A percentile compares a stretch with the other conserved stretches of the same genome.
These are phyloP conservation scores for Houttuynia cordata DNA, from an alignment of 164 flowering plant species.

Conservation along the genomic window DNA sequence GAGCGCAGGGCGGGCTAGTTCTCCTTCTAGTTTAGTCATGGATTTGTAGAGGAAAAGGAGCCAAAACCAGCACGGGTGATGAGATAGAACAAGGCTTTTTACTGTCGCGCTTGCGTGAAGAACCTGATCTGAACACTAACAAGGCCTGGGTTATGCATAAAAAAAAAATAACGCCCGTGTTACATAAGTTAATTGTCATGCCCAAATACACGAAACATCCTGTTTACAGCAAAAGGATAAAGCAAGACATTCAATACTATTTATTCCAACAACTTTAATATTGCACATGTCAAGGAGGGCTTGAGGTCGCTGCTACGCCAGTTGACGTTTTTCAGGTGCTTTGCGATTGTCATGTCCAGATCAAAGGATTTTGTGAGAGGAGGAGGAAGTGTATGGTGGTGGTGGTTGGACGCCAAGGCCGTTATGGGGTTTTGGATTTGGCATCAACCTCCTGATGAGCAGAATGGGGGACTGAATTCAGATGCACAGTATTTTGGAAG, in stretches of 20 bases:
- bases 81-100: too few species aligned
- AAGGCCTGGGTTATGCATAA: too few species aligned
- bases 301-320: slow-evolving; percentile 59
- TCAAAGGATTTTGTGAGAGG: slow-evolving; percentile 30
- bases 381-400: slow-evolving; percentile 4
- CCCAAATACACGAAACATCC: slow-evolving; percentile 99
- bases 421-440: not conserved
- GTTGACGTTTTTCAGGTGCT: slow-evolving; percentile 84
- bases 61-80: too few species aligned
- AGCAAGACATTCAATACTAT: not conserved
- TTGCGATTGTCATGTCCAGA: slow-evolving; percentile 59
- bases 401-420: slow-evolving; percentile 11
- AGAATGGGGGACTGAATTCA: not conserved
- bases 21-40: too few species aligned
- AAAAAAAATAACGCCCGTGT: too few species aligned
- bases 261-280: not conserved
- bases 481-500: too few species aligned
- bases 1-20: too few species aligned
- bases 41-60: too few species aligned
- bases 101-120: too few species aligned
- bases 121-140: too few species aligned
- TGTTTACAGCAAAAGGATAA: slow-evolving; percentile 16
- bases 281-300: slow-evolving; percentile 20
- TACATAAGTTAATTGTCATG: too few species aligned
- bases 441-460: not conserved